Evolutionary conservation across 73 alveolate species (phyloP).

Genomic region (Tetrahymena malaccensis): DNA sequence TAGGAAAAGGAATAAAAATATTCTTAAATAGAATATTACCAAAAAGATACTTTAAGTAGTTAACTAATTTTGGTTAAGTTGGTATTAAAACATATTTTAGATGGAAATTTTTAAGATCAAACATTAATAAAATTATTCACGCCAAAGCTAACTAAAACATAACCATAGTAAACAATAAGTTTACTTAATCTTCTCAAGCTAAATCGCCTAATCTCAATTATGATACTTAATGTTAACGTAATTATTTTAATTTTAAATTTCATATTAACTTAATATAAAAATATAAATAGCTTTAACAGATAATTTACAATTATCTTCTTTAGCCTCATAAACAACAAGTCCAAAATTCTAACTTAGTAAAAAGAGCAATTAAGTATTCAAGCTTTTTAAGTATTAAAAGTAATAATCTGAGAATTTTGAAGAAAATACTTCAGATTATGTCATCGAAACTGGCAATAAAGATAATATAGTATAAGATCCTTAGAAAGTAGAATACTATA

Average conservation of each 20-base stretch:
- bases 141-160: neutral
- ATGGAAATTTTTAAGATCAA: neutral
- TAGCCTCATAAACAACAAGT: no score
- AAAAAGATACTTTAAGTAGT: no score
- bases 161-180: neutral
- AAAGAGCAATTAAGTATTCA: no score
- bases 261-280: no score
- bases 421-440: neutral
- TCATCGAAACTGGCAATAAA: neutral
- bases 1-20: neutral
- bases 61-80: neutral
- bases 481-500: neutral
- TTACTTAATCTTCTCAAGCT: neutral
- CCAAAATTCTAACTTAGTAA: no score
- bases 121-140: neutral
- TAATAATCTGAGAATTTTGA: neutral
- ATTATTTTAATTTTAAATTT: no score
- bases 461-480: neutral
- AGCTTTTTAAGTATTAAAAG: neutral
- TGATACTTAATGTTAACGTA: no score
- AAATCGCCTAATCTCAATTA: neutral
- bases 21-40: neutral
- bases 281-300: no score
- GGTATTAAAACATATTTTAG: neutral
- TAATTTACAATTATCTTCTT: no score